Percentiles rank a stretch among this genome's conserved stretches.
Evolutionary conservation across 176 grass and related monocot genomes (phyloP).

Genomic region (Leersia perrieri): DNA sequence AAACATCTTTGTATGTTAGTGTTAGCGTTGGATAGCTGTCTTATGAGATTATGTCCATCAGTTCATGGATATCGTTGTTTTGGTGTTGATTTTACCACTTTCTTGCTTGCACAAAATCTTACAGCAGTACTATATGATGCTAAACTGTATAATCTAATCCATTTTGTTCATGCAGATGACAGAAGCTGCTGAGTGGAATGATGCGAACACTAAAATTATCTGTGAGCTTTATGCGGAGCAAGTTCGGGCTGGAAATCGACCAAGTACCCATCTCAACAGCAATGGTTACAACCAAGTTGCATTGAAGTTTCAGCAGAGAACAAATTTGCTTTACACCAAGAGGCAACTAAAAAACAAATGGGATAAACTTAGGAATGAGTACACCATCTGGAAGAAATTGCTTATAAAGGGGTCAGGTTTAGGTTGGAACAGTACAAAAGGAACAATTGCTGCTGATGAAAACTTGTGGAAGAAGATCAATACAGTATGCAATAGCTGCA

Average conservation of each 20-base stretch:
- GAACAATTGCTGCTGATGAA: conserved; percentile 37
- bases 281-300: conserved; percentile 34
- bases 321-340: conserved; percentile 31
- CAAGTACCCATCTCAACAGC: conserved; percentile 46
- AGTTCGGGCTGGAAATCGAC: conserved; percentile 37
- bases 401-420: conserved; percentile 16
- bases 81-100: neutral
- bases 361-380: conserved; percentile 44
- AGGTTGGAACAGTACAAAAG: conserved; percentile 29
- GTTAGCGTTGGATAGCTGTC: neutral
- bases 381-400: conserved; percentile 33
- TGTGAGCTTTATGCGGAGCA: conserved; percentile 46
- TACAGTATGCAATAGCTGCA: conserved; percentile 30
- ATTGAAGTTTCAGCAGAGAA: conserved; percentile 34
- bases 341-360: conserved; percentile 51
- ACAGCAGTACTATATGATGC: neutral
- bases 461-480: conserved; percentile 51
- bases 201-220: conserved; percentile 37
- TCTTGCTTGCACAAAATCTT: neutral
- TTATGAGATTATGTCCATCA: neutral
- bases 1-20: neutral
- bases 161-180: conserved; percentile 28
- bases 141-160: neutral
- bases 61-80: neutral
- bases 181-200: conserved; percentile 52